Evolutionary conservation across 805 yeast genomes (phyloP), one percentile per base, ranked within the genome.

Genomic region (Cyberlindnera nakhonratchasimensis): DNA sequence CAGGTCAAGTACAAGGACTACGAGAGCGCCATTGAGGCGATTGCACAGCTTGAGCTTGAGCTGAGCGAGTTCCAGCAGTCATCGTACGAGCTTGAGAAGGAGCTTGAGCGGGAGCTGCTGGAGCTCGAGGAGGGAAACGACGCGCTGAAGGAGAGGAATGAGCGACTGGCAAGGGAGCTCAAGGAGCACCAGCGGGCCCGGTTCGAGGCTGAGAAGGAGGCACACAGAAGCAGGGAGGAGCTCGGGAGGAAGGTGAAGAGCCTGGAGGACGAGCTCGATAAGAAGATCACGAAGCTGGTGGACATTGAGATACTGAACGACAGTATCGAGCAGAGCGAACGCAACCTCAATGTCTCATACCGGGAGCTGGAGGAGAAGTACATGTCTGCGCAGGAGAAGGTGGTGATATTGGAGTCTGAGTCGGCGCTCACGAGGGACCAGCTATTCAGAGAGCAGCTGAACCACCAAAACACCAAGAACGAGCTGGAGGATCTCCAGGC

Each of bases 261-360:
- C 6, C 50, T 66, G 31, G 53, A 61, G 25, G 54, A 49, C 11
- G 70, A 66, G 9, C 46, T 64, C 20, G 54, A 57, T 13, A 46
- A 44, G 14, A 65, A 66, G 21, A 58, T 52, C 23, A 41, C 53
- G 7, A 61, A 60, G 29, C 49, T 71, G 24, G 61, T 69, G 13
- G 70, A 70, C 20, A 64, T 70, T 14, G 77, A 72, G 53, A 67
- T 66, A 38, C 47, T 58, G 23, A 68, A 70, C 47, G 77, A 72
- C 43, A 69, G 63, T 42, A 59, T 69, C 50, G 76, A 71, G 47
- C 67, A 69, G 32, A 63, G 58, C 23, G 74, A 67, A 30, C 50
- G 73, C 31, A 61, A 61, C 32, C 54, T 67, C 31, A 52, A 62
- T 25, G 43, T 57, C 5, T 58, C 65, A 13, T 54, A 66, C 35